These are phyloP conservation scores for Acer yangbiense DNA, from an alignment of 345 rosid species.

Conservation along the genomic window DNA sequence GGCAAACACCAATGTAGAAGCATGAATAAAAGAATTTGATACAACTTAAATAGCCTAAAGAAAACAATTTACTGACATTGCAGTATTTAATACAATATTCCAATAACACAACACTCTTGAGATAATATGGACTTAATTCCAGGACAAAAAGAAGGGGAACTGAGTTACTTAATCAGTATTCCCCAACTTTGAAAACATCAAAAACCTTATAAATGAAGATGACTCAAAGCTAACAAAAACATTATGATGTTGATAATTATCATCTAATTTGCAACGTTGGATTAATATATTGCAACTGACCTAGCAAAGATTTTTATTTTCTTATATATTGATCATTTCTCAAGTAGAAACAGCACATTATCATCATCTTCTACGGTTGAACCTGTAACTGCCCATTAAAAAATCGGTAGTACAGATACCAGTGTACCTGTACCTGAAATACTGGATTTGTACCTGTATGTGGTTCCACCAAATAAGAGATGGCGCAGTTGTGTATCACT, in stretches of 20 bases:
- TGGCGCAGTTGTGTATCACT: constrained; percentile 90
- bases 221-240: neutral
- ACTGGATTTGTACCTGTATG: constrained; percentile 52
- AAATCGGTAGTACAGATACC: too few relatives aligned
- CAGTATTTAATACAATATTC: neutral
- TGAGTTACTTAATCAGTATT: neutral
- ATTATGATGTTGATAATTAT: too few relatives aligned
- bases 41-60: neutral
- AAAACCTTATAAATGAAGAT: neutral
- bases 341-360: neutral
- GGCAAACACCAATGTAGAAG: neutral
- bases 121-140: neutral
- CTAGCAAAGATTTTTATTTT: constrained; percentile 1
- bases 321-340: neutral
- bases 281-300: neutral
- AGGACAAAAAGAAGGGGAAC: neutral
- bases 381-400: neutral
- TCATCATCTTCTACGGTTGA: constrained; percentile 4
- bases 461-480: constrained; percentile 74
- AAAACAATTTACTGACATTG: neutral
- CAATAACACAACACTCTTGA: neutral
- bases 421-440: too few relatives aligned
- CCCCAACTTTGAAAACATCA: neutral
- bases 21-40: neutral
- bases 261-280: neutral